These are phyloP conservation scores for Plasmodium fragile DNA, from an alignment of 169 alveolate species.

Conservation along the genomic window DNA sequence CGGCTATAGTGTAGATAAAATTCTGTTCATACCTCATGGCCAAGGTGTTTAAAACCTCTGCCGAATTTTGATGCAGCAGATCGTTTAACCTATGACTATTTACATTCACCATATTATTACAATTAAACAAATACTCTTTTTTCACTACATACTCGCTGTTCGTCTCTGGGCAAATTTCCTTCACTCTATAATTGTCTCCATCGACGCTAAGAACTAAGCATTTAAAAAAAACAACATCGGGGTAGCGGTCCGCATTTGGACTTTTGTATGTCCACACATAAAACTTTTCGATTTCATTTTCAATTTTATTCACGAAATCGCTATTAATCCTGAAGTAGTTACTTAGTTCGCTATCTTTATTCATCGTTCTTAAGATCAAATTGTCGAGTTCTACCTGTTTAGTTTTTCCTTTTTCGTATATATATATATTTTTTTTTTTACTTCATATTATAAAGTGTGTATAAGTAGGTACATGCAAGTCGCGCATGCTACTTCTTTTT, in stretches of 20 bases:
- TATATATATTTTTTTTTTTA: neutral
- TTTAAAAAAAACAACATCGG: slow-evolving; percentile 65
- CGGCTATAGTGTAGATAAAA: slow-evolving; percentile 75
- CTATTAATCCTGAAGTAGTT: slow-evolving; percentile 63
- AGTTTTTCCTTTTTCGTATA: neutral
- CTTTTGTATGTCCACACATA: slow-evolving; percentile 73
- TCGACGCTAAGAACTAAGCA: slow-evolving; percentile 52
- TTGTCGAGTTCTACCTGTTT: neutral
- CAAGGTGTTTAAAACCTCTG: slow-evolving; percentile 66
- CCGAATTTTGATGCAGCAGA: slow-evolving; percentile 68
- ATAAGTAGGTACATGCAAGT: neutral
- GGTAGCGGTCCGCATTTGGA: slow-evolving; percentile 65
- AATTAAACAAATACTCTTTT: slow-evolving; percentile 50
- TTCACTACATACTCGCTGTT: slow-evolving; percentile 67
- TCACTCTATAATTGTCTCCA: slow-evolving; percentile 63
- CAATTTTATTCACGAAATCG: slow-evolving; percentile 47
- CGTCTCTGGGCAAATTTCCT: slow-evolving; percentile 61
- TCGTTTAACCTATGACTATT: slow-evolving; percentile 70
- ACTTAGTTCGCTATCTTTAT: slow-evolving; percentile 39
- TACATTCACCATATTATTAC: slow-evolving; percentile 60
- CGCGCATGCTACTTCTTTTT: neutral
- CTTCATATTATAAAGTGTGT: slow-evolving; percentile 1
- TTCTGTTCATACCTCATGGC: slow-evolving; percentile 67
- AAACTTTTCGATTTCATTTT: slow-evolving; percentile 33
- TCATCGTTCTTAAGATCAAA: slow-evolving; percentile 22